A percentile compares a stretch with the other conserved stretches of the same genome.
Evolutionary conservation across 179 eudicot species (phyloP).

Genomic region (Spinacia oleracea): DNA sequence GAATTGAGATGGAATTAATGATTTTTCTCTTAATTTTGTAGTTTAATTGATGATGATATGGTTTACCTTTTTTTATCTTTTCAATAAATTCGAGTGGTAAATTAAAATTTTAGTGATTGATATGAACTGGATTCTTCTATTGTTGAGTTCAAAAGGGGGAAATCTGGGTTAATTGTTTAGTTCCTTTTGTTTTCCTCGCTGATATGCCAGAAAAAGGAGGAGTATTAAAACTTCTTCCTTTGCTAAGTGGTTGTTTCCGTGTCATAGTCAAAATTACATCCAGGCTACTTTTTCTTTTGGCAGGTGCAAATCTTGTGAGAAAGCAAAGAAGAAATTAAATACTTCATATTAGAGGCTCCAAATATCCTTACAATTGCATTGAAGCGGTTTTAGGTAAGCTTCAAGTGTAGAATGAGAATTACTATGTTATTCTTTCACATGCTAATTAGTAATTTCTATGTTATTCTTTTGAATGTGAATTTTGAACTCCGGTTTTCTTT

Average conservation of each 20-base stretch:
- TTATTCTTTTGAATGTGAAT: not conserved
- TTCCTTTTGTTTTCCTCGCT: not conserved
- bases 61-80: no score
- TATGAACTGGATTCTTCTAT: constrained; percentile 7
- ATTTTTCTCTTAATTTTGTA: no score
- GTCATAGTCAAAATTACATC: not conserved
- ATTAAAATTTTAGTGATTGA: not conserved
- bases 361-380: constrained; percentile 82
- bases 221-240: not conserved
- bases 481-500: not conserved
- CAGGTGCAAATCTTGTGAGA: constrained; percentile 89
- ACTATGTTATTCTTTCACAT: not conserved
- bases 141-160: no score
- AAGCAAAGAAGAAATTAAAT: constrained; percentile 79
- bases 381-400: constrained; percentile 77
- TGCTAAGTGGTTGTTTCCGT: not conserved
- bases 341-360: constrained; percentile 86
- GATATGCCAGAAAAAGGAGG: not conserved
- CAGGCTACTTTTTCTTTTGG: constrained; percentile 16
- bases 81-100: no score
- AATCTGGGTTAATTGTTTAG: not conserved
- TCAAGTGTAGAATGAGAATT: constrained; percentile 9
- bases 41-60: no score
- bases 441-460: not conserved
- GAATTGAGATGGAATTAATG: no score